Base-by-base conservation (phyloP, 441 rosid species). In the Geranium incanum region DNA sequence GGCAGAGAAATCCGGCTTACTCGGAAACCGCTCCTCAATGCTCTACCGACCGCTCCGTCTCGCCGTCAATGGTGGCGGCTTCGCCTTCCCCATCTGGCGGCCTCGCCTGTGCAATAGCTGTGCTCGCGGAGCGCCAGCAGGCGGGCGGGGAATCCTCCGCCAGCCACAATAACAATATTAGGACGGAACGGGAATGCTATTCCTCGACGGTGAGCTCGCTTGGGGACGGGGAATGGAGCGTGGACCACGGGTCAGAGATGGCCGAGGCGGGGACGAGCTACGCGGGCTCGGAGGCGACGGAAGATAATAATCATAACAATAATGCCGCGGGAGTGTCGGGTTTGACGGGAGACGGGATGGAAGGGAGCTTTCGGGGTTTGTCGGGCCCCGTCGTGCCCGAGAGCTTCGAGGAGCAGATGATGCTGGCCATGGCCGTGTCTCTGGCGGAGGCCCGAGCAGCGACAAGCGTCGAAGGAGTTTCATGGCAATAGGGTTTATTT, bases 331-430 rank as follows among this genome's bases (percentile, higher is more conserved):
- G 79, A 68, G 70, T 80, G 64, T 76, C 83, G 36, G 66, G 71
- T 37, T 18, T 80, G 12, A 68, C 82, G 3, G 79, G 72, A 48
- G 83, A 82, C 71, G 86, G 75, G 57, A 72, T 70, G 4, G 79
- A 73, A 19, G 75, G 66, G 7, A 68, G 74, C 76, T 85, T 85
- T 67, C 85, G 80, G 52, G 81, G 70, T 75, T 68, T 80, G 59
- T 79, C 88, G 4, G 81, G 75, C 21, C 81, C 88, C 9, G 79
- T 90, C 18, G 71, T 87, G 69, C 97, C 97, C 1, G 97, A 88
- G 82, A 92, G 82, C 82, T 94, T 80, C 66, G 99, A 94, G 83
- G 99, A 94, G 72, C 97, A 94, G 80, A 92, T 92, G 97, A 92
- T 92, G 97, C 75, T 94, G 70, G 97, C 97, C 39, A 87, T 89